These are phyloP conservation scores for Centrapalus pauciflorus DNA, from an alignment of 129 eudicot species.

Conservation along the genomic window DNA sequence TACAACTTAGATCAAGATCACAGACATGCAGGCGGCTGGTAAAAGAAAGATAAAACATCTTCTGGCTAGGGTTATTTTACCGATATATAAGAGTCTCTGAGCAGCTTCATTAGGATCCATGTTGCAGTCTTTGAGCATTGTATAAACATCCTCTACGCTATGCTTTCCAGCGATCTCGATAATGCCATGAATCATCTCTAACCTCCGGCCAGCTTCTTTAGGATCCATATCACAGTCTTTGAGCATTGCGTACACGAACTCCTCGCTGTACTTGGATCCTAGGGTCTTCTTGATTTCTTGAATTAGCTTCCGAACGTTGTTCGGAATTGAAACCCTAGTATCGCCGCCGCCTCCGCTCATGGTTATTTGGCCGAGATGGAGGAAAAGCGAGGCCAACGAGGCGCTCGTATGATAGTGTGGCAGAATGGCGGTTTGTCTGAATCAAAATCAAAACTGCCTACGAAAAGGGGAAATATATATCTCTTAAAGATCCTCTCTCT, in stretches of 20 bases:
- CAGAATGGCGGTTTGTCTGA: constrained; percentile 2
- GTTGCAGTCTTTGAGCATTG: constrained; percentile 64
- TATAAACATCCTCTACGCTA: constrained; percentile 50
- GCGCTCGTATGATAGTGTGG: background rate
- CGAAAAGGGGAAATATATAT: background rate
- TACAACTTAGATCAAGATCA: background rate
- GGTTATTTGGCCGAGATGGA: background rate
- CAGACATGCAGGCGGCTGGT: background rate
- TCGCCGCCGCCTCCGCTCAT: constrained; percentile 31
- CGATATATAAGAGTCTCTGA: constrained; percentile 60
- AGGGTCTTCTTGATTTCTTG: constrained; percentile 33
- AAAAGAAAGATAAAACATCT: background rate
- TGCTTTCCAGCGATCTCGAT: constrained; percentile 67
- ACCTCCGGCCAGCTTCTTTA: constrained; percentile 46
- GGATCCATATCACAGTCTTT: constrained; percentile 61
- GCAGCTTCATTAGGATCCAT: constrained; percentile 75
- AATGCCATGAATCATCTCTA: constrained; percentile 42
- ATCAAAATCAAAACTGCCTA: constrained; percentile 12
- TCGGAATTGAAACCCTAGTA: constrained; percentile 54
- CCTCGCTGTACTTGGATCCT: constrained; percentile 40
- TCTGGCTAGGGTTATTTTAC: constrained; percentile 30
- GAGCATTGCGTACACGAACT: constrained; percentile 48
- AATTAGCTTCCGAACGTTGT: constrained; percentile 30
- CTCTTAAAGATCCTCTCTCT: background rate
- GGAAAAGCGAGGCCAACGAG: constrained; percentile 10